Evolutionary conservation across 805 yeast species (phyloP).

Genomic region (Sugiyamaella lignohabitans): DNA sequence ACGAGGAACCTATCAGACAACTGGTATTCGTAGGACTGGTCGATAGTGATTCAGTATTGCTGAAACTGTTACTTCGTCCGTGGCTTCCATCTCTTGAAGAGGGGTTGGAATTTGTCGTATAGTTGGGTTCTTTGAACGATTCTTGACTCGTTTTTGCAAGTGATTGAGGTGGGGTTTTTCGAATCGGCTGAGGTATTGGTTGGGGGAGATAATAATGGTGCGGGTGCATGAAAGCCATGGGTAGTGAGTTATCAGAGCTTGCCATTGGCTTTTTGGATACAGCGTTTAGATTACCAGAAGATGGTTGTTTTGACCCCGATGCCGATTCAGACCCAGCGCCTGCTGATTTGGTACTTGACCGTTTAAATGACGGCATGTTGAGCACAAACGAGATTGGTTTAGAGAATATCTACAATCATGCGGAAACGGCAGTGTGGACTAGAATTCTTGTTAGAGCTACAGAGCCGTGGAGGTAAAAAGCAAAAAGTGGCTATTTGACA

Average conservation of each 20-base stretch:
- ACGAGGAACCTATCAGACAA: background rate
- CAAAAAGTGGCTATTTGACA: too few relatives aligned
- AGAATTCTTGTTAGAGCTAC: too few relatives aligned
- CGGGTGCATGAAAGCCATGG: background rate
- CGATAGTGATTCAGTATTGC: background rate
- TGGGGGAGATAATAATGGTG: background rate
- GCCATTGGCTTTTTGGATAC: background rate
- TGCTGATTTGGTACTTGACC: background rate
- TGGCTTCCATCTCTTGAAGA: background rate
- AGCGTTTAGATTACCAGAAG: background rate
- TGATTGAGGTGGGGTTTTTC: background rate
- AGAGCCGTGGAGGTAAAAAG: too few relatives aligned
- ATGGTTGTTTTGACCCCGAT: too few relatives aligned
- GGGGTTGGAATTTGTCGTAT: background rate
- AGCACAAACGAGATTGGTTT: too few relatives aligned
- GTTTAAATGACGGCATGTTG: background rate
- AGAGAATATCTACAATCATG: too few relatives aligned
- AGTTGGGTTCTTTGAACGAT: background rate
- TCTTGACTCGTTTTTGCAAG: too few relatives aligned
- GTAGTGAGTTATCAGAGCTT: background rate
- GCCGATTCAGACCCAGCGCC: too few relatives aligned
- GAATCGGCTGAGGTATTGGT: background rate
- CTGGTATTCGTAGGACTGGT: background rate
- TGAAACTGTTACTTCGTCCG: background rate
- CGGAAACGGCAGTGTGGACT: too few relatives aligned